phyloP scores from a whole-genome alignment of 2,329 filamentous ascomycete species.

The Aspergillus quadrilineatus region DNA sequence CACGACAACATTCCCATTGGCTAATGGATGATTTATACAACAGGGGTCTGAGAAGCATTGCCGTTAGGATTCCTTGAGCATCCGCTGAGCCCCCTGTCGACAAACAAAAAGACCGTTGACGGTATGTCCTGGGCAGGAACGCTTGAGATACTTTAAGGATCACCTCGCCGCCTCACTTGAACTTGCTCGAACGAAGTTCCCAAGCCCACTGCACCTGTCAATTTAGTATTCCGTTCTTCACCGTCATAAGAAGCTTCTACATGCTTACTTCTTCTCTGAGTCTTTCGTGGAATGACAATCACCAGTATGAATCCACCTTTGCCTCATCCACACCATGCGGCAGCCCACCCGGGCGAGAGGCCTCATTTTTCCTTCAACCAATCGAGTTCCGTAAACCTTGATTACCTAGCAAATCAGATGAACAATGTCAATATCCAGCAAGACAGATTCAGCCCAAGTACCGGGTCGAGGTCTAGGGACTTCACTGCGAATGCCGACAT shows the following conservation, averaged over 20 bases:
- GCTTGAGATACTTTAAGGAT: constrained; percentile 9
- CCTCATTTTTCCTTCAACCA: constrained; percentile 17
- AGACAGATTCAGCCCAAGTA: constrained; percentile 7
- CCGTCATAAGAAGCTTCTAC: not conserved
- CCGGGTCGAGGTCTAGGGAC: constrained; percentile 5
- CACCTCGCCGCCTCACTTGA: not conserved
- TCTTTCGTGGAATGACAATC: constrained; percentile 15
- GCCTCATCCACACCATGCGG: constrained; percentile 18
- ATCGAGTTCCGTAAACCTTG: constrained; percentile 9
- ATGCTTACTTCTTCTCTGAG: not conserved
- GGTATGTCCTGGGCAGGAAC: not conserved
- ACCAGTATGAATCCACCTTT: constrained; percentile 22
- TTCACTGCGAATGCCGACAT: constrained; percentile 9
- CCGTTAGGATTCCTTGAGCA: constrained; percentile 4
- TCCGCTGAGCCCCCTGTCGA: constrained; percentile 8
- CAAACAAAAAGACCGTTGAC: constrained; percentile 9
- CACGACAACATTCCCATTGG: constrained; percentile 8
- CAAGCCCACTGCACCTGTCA: not conserved
- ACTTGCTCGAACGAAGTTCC: not conserved
- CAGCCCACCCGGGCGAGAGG: constrained; percentile 14
- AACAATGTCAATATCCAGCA: constrained; percentile 18
- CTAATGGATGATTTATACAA: constrained; percentile 10
- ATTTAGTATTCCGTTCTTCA: not conserved
- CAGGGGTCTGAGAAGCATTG: constrained; percentile 10
- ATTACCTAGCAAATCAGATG: constrained; percentile 21